phyloP scores from a whole-genome alignment of 1,284 basidiomycete species.

The Irpex rosettiformis region DNA sequence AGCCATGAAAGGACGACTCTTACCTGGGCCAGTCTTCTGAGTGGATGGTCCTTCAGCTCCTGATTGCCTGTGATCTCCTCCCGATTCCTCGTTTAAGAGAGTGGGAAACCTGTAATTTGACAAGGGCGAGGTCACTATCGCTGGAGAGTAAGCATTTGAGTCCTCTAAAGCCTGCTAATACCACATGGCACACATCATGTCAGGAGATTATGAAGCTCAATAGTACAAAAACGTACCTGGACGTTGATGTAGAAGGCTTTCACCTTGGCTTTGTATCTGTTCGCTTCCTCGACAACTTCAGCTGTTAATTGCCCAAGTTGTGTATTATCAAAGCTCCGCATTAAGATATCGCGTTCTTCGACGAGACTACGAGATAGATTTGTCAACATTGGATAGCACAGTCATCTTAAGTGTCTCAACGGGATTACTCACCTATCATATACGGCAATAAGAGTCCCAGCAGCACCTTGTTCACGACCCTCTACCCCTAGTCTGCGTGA shows the following conservation, averaged over 20 bases:
- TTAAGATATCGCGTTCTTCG: background rate
- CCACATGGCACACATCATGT: background rate
- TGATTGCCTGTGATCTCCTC: background rate
- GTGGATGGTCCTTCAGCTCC: background rate
- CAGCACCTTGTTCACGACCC: background rate
- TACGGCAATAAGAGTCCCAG: background rate
- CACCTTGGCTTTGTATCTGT: constrained; percentile 7
- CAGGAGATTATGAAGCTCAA: background rate
- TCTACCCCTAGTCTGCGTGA: background rate
- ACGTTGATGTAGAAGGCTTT: constrained; percentile 6
- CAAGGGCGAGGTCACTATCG: background rate
- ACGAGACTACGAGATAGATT: background rate
- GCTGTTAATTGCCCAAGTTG: background rate
- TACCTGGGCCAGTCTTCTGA: background rate
- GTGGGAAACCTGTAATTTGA: background rate
- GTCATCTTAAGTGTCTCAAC: no score
- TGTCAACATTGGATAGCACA: no score
- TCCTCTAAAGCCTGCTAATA: background rate
- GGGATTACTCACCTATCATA: background rate
- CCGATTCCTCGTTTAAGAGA: background rate
- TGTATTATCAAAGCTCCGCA: background rate
- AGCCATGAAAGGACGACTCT: background rate
- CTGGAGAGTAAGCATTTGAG: background rate
- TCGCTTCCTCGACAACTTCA: constrained; percentile 5
- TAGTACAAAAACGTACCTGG: constrained; percentile 1